Conservation (phyloP, 495 filamentous ascomycete genomes). For the Penicillium argentinense region DNA sequence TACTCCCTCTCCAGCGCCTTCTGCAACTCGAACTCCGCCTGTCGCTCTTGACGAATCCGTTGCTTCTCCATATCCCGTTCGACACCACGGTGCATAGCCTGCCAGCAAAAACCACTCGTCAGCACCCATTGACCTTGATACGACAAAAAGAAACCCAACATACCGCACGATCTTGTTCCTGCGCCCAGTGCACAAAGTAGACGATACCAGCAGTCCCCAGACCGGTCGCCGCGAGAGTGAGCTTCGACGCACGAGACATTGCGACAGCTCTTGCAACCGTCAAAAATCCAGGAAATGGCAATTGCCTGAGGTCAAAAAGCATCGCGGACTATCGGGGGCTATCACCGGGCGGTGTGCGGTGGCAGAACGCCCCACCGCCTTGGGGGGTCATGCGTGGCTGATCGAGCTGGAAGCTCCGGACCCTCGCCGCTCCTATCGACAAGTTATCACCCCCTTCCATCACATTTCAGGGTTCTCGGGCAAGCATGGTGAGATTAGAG, state of each 20-base stretch:
- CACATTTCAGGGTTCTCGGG: constrained; percentile 14
- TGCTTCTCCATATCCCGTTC: constrained; percentile 95
- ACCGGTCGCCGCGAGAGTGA: constrained; percentile 77
- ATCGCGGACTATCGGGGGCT: constrained; percentile 33
- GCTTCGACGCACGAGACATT: constrained; percentile 89
- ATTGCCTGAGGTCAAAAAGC: too few relatives aligned
- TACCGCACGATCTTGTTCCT: constrained; percentile 84
- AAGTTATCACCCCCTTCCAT: constrained; percentile 8
- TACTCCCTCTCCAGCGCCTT: constrained; percentile 83
- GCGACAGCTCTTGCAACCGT: too few relatives aligned
- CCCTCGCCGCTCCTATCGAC: constrained; percentile 23
- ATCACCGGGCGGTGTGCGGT: constrained; percentile 32
- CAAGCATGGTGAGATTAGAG: constrained; percentile 40
- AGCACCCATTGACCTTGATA: too few relatives aligned
- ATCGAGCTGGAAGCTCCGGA: constrained; percentile 39
- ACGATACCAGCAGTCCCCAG: constrained; percentile 74
- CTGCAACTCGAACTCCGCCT: constrained; percentile 94
- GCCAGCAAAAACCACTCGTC: constrained; percentile 17
- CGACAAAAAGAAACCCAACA: constrained; percentile 1
- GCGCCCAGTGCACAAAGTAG: constrained; percentile 83
- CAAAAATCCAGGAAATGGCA: too few relatives aligned
- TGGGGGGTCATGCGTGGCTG: constrained; percentile 39
- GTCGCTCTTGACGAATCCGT: constrained; percentile 79
- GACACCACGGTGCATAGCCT: constrained; percentile 97
- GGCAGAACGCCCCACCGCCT: constrained; percentile 41